Evolutionary conservation across 768 basidiomycete species (phyloP).

Genomic region (Gelatoporia subvermispora): DNA sequence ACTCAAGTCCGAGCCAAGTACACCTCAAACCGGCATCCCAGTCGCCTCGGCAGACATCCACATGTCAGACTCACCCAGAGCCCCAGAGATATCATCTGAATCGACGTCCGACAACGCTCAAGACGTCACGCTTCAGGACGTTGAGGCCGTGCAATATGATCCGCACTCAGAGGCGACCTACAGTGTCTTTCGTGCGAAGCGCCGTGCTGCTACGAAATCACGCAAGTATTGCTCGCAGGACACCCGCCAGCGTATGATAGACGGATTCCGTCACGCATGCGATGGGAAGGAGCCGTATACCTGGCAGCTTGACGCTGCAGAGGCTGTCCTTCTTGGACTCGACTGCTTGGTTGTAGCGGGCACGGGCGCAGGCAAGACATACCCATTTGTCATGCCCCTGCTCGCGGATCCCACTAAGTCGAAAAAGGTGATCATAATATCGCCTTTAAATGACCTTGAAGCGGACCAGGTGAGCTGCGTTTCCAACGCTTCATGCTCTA

Average conservation of each 20-base stretch:
- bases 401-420: slow-evolving; percentile 4
- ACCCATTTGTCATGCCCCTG: slow-evolving; percentile 19
- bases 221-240: neutral
- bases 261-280: neutral
- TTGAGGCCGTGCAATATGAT: no score
- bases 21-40: no score
- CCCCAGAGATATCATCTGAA: no score
- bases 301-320: neutral
- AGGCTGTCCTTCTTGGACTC: slow-evolving; percentile 10
- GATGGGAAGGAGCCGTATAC: neutral
- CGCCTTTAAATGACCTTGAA: neutral
- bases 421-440: neutral
- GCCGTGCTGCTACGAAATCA: neutral
- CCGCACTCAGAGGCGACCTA: no score
- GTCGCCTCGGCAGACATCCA: no score
- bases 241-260: neutral
- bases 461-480: neutral
- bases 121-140: no score
- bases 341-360: no score
- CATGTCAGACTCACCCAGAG: no score
- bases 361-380: slow-evolving; percentile 19
- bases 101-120: no score
- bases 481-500: neutral
- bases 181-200: no score
- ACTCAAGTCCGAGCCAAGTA: no score